Conservation (phyloP, 1,284 basidiomycete species). For the Cutaneotrichosporon sp. region DNA sequence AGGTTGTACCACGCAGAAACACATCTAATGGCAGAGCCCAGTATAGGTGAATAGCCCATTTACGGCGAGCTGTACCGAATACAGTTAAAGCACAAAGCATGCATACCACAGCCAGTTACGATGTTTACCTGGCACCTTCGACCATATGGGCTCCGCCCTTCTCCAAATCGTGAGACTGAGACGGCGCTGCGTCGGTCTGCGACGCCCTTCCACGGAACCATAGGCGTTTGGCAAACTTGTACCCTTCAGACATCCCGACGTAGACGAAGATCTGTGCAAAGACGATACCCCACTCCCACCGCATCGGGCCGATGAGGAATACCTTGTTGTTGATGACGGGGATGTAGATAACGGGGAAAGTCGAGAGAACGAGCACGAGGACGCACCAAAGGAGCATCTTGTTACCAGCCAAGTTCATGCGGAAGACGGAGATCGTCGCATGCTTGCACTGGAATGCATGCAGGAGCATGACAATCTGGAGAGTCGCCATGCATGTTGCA, state of each 20-base stretch:
- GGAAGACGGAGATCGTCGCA: conserved; percentile 46
- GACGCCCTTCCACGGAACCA: neutral
- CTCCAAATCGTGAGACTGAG: no score
- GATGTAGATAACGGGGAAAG: conserved; percentile 48
- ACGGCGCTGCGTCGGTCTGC: no score
- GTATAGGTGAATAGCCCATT: neutral
- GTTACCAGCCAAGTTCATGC: conserved; percentile 55
- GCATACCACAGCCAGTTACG: no score
- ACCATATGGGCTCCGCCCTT: no score
- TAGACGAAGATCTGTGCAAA: conserved; percentile 46
- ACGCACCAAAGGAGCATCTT: conserved; percentile 55
- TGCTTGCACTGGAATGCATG: conserved; percentile 48
- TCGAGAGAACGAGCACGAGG: conserved; percentile 37
- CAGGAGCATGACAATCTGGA: conserved; percentile 54
- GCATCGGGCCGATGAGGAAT: conserved; percentile 38
- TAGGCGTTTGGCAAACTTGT: conserved; percentile 39
- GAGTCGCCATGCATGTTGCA: conserved; percentile 55
- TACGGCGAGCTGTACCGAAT: no score
- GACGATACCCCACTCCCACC: conserved; percentile 49
- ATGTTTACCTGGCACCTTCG: no score
- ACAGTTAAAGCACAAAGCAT: no score
- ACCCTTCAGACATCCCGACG: conserved; percentile 32
- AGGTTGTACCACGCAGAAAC: neutral
- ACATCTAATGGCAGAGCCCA: neutral
- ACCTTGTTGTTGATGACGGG: conserved; percentile 47